These are phyloP conservation scores for Tylopilus subfusipes DNA, from an alignment of 768 basidiomycete genomes.

Conservation along the genomic window DNA sequence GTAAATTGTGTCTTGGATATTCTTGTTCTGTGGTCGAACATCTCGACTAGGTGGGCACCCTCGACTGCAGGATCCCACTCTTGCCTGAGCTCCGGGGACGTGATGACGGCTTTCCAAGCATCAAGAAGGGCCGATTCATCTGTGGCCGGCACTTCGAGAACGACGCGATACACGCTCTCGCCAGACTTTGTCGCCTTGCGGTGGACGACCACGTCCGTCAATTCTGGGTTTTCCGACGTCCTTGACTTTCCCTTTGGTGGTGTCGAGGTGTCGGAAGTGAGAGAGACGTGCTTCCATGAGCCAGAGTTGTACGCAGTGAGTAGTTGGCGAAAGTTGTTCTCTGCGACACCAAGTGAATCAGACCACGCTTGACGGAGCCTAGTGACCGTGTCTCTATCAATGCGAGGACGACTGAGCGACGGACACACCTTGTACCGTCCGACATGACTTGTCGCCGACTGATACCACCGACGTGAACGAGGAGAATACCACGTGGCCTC, in stretches of 20 bases:
- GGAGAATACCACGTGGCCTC: constrained; percentile 6
- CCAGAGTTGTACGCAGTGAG: constrained; percentile 64
- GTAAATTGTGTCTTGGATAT: constrained; percentile 89
- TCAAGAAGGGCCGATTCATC: constrained; percentile 61
- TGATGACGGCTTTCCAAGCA: constrained; percentile 75
- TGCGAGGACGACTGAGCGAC: not conserved
- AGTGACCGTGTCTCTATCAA: not conserved
- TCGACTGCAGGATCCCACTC: constrained; percentile 96
- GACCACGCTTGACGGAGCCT: constrained; percentile 86
- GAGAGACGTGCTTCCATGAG: constrained; percentile 79
- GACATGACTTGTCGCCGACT: constrained; percentile 35
- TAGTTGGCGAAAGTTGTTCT: constrained; percentile 73
- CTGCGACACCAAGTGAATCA: constrained; percentile 67
- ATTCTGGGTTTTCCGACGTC: constrained; percentile 49
- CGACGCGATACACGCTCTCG: constrained; percentile 75
- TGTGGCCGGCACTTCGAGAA: constrained; percentile 70
- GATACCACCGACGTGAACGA: not conserved
- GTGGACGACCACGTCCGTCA: constrained; percentile 74
- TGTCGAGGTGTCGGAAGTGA: constrained; percentile 39
- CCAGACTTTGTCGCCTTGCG: constrained; percentile 65
- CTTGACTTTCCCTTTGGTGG: constrained; percentile 63
- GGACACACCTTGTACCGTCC: constrained; percentile 58
- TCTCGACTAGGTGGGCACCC: constrained; percentile 74
- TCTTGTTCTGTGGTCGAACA: constrained; percentile 81
- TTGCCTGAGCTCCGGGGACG: constrained; percentile 82